Evolutionary conservation across 179 eudicot genomes (phyloP), one percentile per base, ranked within the genome.

Genomic region (Beta lomatogona): DNA sequence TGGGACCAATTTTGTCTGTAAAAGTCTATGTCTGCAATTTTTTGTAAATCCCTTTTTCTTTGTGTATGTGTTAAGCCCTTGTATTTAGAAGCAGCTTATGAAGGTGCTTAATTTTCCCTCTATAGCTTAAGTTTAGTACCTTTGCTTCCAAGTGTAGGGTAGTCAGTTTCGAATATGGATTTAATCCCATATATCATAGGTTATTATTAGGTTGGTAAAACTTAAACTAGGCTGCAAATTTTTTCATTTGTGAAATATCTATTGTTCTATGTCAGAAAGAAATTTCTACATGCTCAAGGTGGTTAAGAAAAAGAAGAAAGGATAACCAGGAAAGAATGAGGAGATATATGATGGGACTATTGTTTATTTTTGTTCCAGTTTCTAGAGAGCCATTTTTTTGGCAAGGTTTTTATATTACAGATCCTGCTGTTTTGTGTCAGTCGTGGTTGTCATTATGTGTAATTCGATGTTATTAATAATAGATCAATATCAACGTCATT

Each of bases 11-110:
- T 74, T 75, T n/a, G 71, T 59, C 55, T 73, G 79, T n/a, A 67
- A 73, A 77, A 77, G 71, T 69, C 64, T 50, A 46, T 69, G 64
- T 59, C 55, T n/a, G 84, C 83, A 7, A 31, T 48, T 84, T 36
- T 80, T 82, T 83, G 87, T 82, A 85, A 78, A 81, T 85, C 77
- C 79, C 73, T 60, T 77, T 77, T 67, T 81, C 73, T 57, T 61
- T 72, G 84, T 81, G 81, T 73, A 79, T 48, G 12, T 73, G 76
- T 16, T 44, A 28, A 21, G 28, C 65, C 76, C 45, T 36, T 61
- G 61, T 83, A 54, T 67, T 25, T 74, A 75, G 76, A 67, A 74
- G 82, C 79, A 46, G 74, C 69, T 76, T 36, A 77, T 77, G 16
- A 21, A 77, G 64, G 72, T 67, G 50, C 74, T 78, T 66, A 66